Percentiles rank a stretch among this genome's conserved stretches.
Evolutionary conservation across 768 basidiomycete species (phyloP).

Genomic region (Pisolithus tinctorius): DNA sequence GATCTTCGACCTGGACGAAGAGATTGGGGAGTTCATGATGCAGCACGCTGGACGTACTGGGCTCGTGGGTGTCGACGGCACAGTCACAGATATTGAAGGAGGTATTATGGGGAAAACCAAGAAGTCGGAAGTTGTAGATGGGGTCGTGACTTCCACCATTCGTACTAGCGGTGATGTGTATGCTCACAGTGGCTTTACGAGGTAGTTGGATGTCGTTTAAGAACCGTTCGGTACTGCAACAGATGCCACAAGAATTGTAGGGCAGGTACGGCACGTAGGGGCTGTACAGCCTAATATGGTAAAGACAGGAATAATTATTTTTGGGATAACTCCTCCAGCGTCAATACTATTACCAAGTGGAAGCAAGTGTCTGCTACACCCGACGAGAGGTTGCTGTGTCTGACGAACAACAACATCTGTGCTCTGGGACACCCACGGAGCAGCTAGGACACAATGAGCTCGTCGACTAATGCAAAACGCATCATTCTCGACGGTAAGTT

Average conservation of each 20-base stretch:
- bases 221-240: neutral
- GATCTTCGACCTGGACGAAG: constrained; percentile 19
- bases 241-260: neutral
- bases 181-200: neutral
- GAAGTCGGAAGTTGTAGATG: too few species aligned
- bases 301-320: neutral
- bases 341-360: too few species aligned
- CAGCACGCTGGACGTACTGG: neutral
- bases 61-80: neutral
- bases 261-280: neutral
- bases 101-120: neutral
- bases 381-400: too few species aligned
- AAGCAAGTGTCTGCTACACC: too few species aligned
- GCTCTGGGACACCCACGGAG: too few species aligned
- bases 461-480: constrained; percentile 34
- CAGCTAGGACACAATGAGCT: neutral
- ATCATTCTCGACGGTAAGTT: constrained; percentile 39
- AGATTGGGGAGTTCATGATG: neutral
- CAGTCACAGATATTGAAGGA: neutral
- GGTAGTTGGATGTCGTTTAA: neutral
- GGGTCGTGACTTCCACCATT: too few species aligned
- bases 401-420: too few species aligned
- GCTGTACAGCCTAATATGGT: neutral
- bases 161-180: neutral
- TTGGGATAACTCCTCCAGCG: neutral